Percentiles rank a stretch among this genome's conserved stretches.
These are phyloP conservation scores for Talaromyces sp. DNA, from an alignment of 2,329 filamentous ascomycete species.

Conservation along the genomic window DNA sequence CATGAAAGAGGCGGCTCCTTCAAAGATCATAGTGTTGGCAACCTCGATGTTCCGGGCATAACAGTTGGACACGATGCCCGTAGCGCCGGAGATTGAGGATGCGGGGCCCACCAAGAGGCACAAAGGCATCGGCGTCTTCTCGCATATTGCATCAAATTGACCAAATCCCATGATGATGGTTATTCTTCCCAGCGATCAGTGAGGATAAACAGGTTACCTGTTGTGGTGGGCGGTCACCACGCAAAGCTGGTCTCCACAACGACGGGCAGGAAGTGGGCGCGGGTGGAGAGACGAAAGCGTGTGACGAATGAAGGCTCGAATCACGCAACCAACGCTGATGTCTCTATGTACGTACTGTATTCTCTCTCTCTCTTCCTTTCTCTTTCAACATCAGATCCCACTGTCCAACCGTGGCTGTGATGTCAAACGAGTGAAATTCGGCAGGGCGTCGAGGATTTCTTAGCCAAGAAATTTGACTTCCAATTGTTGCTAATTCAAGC, in stretches of 20 bases:
- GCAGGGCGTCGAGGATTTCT: neutral
- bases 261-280: slow-evolving; percentile 27
- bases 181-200: slow-evolving; percentile 7
- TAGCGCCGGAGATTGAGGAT: slow-evolving; percentile 64
- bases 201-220: slow-evolving; percentile 23
- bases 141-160: slow-evolving; percentile 85
- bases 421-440: neutral
- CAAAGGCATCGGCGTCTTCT: slow-evolving; percentile 79
- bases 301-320: slow-evolving; percentile 14
- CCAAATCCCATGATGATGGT: slow-evolving; percentile 78
- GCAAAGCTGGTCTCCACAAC: slow-evolving; percentile 36
- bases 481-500: slow-evolving; percentile 14
- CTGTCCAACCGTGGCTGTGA: neutral
- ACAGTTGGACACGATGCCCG: slow-evolving; percentile 85
- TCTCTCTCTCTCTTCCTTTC: slow-evolving; percentile 1
- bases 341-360: neutral
- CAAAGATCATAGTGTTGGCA: slow-evolving; percentile 98
- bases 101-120: slow-evolving; percentile 79
- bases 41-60: slow-evolving; percentile 94
- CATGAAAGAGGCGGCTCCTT: slow-evolving; percentile 86
- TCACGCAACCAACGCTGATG: neutral
- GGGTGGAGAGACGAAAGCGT: slow-evolving; percentile 22
- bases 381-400: neutral
- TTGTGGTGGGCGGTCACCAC: slow-evolving; percentile 28
- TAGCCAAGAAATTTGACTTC: slow-evolving; percentile 6